A percentile compares a stretch with the other conserved stretches of the same genome.
phyloP scores from a whole-genome alignment of 495 filamentous ascomycete species.

The Pseudomonodictys pantanalensis region DNA sequence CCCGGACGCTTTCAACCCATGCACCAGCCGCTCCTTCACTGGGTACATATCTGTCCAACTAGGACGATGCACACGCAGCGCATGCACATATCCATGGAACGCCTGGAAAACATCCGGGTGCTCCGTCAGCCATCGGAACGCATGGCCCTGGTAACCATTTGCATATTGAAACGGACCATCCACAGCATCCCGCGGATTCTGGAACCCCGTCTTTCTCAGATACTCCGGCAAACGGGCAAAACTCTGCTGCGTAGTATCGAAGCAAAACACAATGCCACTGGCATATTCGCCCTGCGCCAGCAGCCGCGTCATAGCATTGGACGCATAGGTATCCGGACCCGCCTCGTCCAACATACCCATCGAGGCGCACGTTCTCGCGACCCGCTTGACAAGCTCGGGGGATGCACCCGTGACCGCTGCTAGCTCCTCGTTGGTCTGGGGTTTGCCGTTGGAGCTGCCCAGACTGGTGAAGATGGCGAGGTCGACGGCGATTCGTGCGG shows the following conservation, averaged over 20 bases:
- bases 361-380: constrained; percentile 2
- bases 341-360: constrained; percentile 3
- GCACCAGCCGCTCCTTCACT: neutral
- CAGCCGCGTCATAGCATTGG: neutral
- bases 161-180: constrained; percentile 10
- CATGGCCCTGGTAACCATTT: neutral
- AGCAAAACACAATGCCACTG: constrained; percentile 1
- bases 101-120: constrained; percentile 13
- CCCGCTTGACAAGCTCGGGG: constrained; percentile 5
- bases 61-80: neutral
- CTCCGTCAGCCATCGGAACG: constrained; percentile 4
- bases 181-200: neutral
- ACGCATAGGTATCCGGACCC: neutral
- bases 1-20: neutral
- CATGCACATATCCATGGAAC: neutral
- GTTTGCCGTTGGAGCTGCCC: neutral
- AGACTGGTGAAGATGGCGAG: neutral
- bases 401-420: constrained; percentile 3
- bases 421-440: neutral
- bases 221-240: constrained; percentile 4
- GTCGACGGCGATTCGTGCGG: constrained; percentile 3
- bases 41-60: constrained; percentile 10
- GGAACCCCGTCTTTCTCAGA: neutral
- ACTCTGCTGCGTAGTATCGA: neutral
- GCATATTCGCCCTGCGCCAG: constrained; percentile 2